phyloP scores from a whole-genome alignment of 78 protist species.

The Isochrysis galbana region DNA sequence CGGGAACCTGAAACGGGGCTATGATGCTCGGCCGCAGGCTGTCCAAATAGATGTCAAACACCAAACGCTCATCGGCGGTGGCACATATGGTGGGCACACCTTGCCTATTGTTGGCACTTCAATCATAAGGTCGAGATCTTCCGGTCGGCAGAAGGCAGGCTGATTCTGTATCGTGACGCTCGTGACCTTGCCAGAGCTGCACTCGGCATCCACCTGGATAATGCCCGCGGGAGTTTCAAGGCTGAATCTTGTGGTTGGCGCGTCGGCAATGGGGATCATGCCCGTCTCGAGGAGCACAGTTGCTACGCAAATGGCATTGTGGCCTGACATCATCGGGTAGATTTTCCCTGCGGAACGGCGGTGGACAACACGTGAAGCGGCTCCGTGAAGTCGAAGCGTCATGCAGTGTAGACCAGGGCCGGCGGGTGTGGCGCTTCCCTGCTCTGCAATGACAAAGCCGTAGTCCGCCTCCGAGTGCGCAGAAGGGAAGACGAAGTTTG shows the following conservation, averaged over 20 bases:
- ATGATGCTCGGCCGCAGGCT: no score
- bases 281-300: slow-evolving; percentile 36
- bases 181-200: neutral
- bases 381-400: neutral
- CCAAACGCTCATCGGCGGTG: no score
- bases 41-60: no score
- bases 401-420: no score
- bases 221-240: slow-evolving; percentile 13
- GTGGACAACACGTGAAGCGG: neutral
- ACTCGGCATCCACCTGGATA: neutral
- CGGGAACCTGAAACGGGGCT: no score
- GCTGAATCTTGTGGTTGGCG: neutral
- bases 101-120: neutral
- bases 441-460: slow-evolving; percentile 22
- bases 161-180: neutral
- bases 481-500: slow-evolving; percentile 24
- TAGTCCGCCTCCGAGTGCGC: slow-evolving; percentile 7
- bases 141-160: neutral
- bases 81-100: no score
- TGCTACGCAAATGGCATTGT: slow-evolving; percentile 39
- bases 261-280: neutral
- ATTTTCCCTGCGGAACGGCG: neutral
- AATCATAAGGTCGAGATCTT: neutral
- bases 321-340: slow-evolving; percentile 38
- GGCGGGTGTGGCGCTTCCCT: no score